phyloP scores from a whole-genome alignment of 257 asterid genomes.

The Ligustrum vulgare region DNA sequence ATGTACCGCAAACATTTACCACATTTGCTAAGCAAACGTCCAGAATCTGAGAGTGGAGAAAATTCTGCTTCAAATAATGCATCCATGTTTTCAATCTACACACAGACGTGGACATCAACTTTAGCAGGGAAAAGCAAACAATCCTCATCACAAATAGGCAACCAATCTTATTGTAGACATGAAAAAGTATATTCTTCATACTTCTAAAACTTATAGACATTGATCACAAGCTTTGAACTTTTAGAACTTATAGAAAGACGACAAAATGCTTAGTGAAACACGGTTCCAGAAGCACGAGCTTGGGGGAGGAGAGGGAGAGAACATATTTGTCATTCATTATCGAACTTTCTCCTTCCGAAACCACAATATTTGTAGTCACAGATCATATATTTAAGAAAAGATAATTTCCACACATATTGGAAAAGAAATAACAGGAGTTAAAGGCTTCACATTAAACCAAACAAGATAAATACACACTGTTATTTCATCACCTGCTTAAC shows the following conservation, averaged over 20 bases:
- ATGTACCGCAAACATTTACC: constrained; percentile 93
- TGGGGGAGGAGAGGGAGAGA: not conserved
- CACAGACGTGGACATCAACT: constrained; percentile 16
- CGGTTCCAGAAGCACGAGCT: not conserved
- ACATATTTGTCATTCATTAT: constrained; percentile 1
- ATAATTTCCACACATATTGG: not conserved
- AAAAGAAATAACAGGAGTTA: constrained; percentile 2
- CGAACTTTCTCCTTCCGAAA: constrained; percentile 5
- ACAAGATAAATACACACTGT: constrained; percentile 9
- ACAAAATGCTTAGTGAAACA: not conserved
- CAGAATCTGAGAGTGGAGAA: constrained; percentile 85
- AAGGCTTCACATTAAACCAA: constrained; percentile 10
- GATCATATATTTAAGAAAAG: not conserved
- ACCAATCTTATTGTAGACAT: not conserved
- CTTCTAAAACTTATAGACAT: not conserved
- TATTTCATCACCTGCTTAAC: constrained; percentile 66
- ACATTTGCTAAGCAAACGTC: constrained; percentile 84
- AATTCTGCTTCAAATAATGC: constrained; percentile 94
- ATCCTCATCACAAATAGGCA: constrained; percentile 5
- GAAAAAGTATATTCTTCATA: not conserved
- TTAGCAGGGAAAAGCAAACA: constrained; percentile 18
- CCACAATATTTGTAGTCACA: not conserved
- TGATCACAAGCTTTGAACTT: not conserved
- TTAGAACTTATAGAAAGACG: not conserved
- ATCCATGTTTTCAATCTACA: constrained; percentile 90